Conservation (phyloP, 2,329 filamentous ascomycete species). For the Colletotrichum sp. region DNA sequence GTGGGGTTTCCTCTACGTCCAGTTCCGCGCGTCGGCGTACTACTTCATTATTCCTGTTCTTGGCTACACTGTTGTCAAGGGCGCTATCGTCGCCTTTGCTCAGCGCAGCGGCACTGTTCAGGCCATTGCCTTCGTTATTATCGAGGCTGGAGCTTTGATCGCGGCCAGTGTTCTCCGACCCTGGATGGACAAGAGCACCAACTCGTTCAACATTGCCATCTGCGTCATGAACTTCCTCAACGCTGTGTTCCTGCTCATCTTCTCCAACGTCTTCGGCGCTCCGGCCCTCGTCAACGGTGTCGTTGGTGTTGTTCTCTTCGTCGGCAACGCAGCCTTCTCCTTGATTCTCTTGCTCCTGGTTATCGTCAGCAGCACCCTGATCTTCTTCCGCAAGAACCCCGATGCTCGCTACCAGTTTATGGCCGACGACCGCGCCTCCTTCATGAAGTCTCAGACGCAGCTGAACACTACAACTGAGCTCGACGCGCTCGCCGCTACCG, state of each 20-base stretch:
- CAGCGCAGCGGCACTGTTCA: conserved; percentile 76
- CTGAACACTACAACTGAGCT: conserved; percentile 80
- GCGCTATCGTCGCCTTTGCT: conserved; percentile 83
- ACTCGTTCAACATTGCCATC: conserved; percentile 94
- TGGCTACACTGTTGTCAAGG: conserved; percentile 82
- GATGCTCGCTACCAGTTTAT: conserved; percentile 96
- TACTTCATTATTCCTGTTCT: conserved; percentile 89
- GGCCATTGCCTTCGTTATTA: conserved; percentile 80
- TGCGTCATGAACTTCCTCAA: conserved; percentile 90
- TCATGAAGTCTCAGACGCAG: conserved; percentile 94
- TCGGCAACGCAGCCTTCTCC: conserved; percentile 84
- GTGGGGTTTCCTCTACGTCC: conserved; percentile 97
- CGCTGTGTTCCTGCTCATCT: conserved; percentile 86
- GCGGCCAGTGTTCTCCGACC: conserved; percentile 80
- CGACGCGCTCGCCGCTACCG: conserved; percentile 87
- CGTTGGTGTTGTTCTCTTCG: conserved; percentile 87
- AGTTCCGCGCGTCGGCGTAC: conserved; percentile 94
- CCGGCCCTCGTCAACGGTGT: conserved; percentile 84
- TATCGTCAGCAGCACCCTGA: conserved; percentile 63
- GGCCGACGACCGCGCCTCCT: conserved; percentile 93
- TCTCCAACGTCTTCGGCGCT: conserved; percentile 84
- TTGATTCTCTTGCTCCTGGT: conserved; percentile 84
- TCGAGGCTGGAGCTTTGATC: conserved; percentile 82
- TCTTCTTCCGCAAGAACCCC: conserved; percentile 90
- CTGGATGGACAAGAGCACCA: conserved; percentile 99